These are phyloP conservation scores for Daphne laureola DNA, from an alignment of 441 rosid species.

Conservation along the genomic window DNA sequence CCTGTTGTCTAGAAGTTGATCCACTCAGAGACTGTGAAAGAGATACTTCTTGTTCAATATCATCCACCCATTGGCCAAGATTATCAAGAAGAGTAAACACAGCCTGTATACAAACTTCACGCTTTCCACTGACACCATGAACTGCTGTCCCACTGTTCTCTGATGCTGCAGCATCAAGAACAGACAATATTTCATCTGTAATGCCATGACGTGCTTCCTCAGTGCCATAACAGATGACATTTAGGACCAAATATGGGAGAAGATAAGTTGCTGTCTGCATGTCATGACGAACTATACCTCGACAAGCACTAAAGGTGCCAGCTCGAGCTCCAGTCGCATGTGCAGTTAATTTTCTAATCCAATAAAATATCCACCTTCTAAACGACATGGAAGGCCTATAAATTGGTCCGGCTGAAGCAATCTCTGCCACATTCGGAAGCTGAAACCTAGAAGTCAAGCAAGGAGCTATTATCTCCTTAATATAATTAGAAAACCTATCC, in stretches of 20 bases:
- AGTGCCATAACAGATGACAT: conserved; percentile 89
- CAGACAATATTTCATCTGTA: conserved; percentile 80
- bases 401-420: conserved; percentile 69
- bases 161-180: conserved; percentile 88
- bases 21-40: conserved; percentile 61
- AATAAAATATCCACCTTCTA: conserved; percentile 89
- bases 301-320: conserved; percentile 84
- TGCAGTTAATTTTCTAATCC: conserved; percentile 86
- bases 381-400: conserved; percentile 95
- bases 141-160: conserved; percentile 62
- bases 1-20: conserved; percentile 57
- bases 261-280: conserved; percentile 90
- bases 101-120: conserved; percentile 97
- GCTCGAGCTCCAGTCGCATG: conserved; percentile 93
- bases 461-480: conserved; percentile 97
- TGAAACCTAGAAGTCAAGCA: conserved; percentile 97
- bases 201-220: conserved; percentile 84
- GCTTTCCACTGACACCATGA: conserved; percentile 56
- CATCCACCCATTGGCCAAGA: conserved; percentile 99
- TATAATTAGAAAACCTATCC: conserved; percentile 91
- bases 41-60: conserved; percentile 81
- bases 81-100: conserved; percentile 97
- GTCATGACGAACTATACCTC: conserved; percentile 98
- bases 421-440: conserved; percentile 83
- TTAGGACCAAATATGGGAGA: conserved; percentile 88